These are phyloP conservation scores for Francoa sonchifolia DNA, from an alignment of 441 rosid genomes.

Conservation along the genomic window DNA sequence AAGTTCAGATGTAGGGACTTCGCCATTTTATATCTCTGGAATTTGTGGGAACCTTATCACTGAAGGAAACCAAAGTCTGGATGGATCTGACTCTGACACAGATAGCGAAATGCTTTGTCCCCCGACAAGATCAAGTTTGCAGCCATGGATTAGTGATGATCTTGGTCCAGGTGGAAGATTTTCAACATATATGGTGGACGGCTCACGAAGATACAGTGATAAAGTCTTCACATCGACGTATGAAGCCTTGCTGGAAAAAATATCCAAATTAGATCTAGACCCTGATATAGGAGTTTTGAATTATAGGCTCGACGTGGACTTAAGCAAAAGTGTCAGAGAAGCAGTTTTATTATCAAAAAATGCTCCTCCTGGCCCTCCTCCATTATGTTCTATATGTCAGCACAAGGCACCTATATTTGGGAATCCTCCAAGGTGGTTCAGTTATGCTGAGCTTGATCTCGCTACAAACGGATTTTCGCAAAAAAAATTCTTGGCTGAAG, in stretches of 20 bases:
- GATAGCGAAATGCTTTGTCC: slow-evolving; percentile 58
- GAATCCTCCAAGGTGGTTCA: slow-evolving; percentile 91
- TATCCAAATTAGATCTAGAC: slow-evolving; percentile 55
- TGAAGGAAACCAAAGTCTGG: slow-evolving; percentile 40
- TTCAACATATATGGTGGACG: slow-evolving; percentile 34
- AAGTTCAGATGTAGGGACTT: slow-evolving; percentile 84
- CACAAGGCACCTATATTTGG: slow-evolving; percentile 96
- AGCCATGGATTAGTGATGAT: slow-evolving; percentile 67
- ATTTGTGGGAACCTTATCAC: slow-evolving; percentile 33
- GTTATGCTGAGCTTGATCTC: slow-evolving; percentile 78
- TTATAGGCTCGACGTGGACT: slow-evolving; percentile 44
- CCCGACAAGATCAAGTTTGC: slow-evolving; percentile 67
- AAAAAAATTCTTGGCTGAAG: slow-evolving; percentile 95
- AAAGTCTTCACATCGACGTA: slow-evolving; percentile 35
- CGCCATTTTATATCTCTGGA: slow-evolving; percentile 61
- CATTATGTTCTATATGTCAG: slow-evolving; percentile 89
- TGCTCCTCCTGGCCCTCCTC: slow-evolving; percentile 86
- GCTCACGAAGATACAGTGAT: slow-evolving; percentile 33
- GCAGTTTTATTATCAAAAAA: slow-evolving; percentile 69
- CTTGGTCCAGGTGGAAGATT: slow-evolving; percentile 33
- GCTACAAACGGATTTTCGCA: slow-evolving; percentile 91
- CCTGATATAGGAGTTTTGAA: slow-evolving; percentile 42
- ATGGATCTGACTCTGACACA: slow-evolving; percentile 64
- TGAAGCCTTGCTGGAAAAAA: slow-evolving; percentile 54
- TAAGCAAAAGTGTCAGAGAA: slow-evolving; percentile 75